Base-by-base conservation (phyloP, 495 filamentous ascomycete genomes). In the Xylaria curta region DNA sequence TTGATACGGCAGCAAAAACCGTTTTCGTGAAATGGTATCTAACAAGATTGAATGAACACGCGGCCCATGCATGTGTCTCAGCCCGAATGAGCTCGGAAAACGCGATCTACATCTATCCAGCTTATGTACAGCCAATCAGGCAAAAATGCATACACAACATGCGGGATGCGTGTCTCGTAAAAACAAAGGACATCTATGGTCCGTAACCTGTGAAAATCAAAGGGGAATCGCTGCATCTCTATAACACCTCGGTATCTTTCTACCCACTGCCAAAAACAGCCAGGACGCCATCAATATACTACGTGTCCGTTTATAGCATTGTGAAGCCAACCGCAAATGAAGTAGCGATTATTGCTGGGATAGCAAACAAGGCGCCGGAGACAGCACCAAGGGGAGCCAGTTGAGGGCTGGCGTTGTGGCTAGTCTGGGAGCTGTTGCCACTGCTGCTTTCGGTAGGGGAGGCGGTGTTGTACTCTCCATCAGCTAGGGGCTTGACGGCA, bases 401-500 rank as follows among this genome's bases (percentile, higher is more conserved):
- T 15, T 65, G 74, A 60, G 77, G 60, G 9, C 73, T 72, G 28
- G 77, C 77, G 40, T 63, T 79, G n/a, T 53, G 58, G 10, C 51
- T 51, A 10, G 73, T 62, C 47, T 31, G 38, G 1, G 71, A 47
- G 31, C 60, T 58, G 46, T 72, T 49, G 17, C 59, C 31, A 38
- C 21, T 31, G 5, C 19, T 46, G 56, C 73, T 33, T 44, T 17
- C 26, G 7, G 47, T 65, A 24, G 65, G 5, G 44, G 49, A 66
- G 24, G 66, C 74, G 28, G 65, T 74, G 77, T 86, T 86, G 59
- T 75, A 67, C 65, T 71, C 75, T 61, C 84, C 82, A 44, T 82
- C 78, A 28, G 76, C 72, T 6, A 87, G 77, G 53, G 81, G 79
- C 78, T 82, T 82, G 71, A 86, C 83, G 17, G 75, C 78, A 19